Evolutionary conservation across 306 rosid species (phyloP).

Genomic region (Cicer pinnatifidum): DNA sequence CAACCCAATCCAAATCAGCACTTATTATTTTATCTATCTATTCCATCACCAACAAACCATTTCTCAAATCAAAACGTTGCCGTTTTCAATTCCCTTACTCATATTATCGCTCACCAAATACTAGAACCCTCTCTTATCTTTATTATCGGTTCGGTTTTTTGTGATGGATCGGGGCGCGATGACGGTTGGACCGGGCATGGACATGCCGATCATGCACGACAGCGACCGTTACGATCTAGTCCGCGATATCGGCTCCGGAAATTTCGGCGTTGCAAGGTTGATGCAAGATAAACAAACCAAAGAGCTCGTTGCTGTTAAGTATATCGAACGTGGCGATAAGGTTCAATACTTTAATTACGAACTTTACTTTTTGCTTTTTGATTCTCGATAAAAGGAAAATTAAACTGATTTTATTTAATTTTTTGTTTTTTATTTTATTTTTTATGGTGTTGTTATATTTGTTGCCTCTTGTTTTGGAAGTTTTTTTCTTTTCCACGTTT

Average conservation of each 20-base stretch:
- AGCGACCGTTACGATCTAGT: constrained; percentile 96
- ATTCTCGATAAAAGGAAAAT: neutral
- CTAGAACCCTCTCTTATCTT: neutral
- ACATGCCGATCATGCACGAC: constrained; percentile 97
- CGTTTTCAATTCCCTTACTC: constrained; percentile 41
- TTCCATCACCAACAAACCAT: constrained; percentile 31
- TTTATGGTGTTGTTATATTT: neutral
- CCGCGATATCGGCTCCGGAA: constrained; percentile 89
- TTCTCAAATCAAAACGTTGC: constrained; percentile 42
- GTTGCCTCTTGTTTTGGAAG: constrained; percentile 43
- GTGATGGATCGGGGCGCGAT: constrained; percentile 76
- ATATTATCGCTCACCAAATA: constrained; percentile 24
- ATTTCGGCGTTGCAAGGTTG: constrained; percentile 89
- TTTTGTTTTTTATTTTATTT: neutral
- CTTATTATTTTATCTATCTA: constrained; percentile 26
- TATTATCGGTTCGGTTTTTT: constrained; percentile 32
- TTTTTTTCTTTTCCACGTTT: constrained; percentile 25
- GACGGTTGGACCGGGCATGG: constrained; percentile 80
- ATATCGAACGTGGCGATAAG: constrained; percentile 97
- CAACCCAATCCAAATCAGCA: constrained; percentile 47
- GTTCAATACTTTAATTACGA: constrained; percentile 28
- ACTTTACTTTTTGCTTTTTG: neutral
- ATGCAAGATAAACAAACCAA: constrained; percentile 89
- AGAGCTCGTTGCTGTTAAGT: constrained; percentile 94
- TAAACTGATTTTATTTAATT: neutral